Evolutionary conservation across 1,284 basidiomycete species (phyloP).

Genomic region (Moesziomyces antarcticus): DNA sequence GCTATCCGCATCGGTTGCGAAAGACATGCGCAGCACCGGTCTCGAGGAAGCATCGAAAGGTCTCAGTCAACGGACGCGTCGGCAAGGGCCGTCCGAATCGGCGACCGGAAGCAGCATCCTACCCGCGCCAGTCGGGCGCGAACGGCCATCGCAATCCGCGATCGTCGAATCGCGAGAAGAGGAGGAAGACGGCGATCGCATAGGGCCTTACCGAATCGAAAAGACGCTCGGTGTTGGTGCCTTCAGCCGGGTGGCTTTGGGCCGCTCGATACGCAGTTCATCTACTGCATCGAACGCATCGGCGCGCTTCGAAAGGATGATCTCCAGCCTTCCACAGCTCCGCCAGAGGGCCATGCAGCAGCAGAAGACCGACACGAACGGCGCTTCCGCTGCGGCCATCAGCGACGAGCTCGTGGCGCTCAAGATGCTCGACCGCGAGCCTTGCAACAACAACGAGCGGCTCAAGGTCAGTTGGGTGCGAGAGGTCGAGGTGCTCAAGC

Average conservation of each 20-base stretch:
- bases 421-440: constrained; percentile 80
- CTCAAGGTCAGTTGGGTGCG: constrained; percentile 85
- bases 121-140: constrained; percentile 8
- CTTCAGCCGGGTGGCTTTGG: constrained; percentile 64
- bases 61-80: constrained; percentile 9
- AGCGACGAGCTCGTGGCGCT: constrained; percentile 77
- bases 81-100: constrained; percentile 31
- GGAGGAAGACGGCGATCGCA: constrained; percentile 48
- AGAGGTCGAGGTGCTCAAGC: constrained; percentile 87
- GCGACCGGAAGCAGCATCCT: constrained; percentile 37
- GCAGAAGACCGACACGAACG: constrained; percentile 1
- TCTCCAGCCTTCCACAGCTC: constrained; percentile 30
- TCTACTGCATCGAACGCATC: neutral
- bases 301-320: constrained; percentile 12
- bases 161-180: constrained; percentile 41
- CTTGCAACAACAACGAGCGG: constrained; percentile 74
- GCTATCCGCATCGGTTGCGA: neutral
- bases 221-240: constrained; percentile 64
- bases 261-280: constrained; percentile 21
- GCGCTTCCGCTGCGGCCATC: neutral
- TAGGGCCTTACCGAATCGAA: constrained; percentile 56
- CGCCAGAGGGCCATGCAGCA: constrained; percentile 27
- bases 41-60: constrained; percentile 8
- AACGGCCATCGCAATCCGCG: constrained; percentile 4
- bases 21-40: neutral